Base-by-base conservation (phyloP, 495 filamentous ascomycete species). In the Sabuloglossum arenarium region DNA sequence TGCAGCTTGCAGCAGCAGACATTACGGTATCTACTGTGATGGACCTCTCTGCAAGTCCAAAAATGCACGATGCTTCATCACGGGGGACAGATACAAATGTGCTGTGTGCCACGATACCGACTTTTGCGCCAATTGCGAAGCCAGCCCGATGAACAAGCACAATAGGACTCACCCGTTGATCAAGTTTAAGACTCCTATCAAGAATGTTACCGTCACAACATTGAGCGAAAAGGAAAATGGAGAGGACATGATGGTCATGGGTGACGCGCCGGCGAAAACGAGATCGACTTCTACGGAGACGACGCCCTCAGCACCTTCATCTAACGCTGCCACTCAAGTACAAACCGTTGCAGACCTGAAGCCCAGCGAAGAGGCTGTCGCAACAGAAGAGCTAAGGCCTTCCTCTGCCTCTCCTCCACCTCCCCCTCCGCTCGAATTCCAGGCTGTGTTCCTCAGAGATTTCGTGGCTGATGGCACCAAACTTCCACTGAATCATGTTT, bases 41-140 rank as follows among this genome's bases (percentile, higher is more conserved):
- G 91, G 91, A 10, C 93, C 90, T 24, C 75, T 95, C 21, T 99
- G 91, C 25, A 75, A 77, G 58, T 63, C 66, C 59, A 72, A 76
- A 56, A 64, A 69, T 24, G 70, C 70, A 42, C 63, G 72, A 52
- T 68, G 71, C 42, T 96, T 86, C 68, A 94, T 99, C 60, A 71
- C 71, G 30, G 93, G 91, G 19, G 75, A 83, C 60, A 82, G 91
- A 57, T 99, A 90, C 75, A 97, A 97, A 78, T 99, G 91, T 65
- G 87, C 93, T 57, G 84, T 99, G 54, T 99, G 91, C 71, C 78
- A 91, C 64, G 93, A 99, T 66, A 85, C 82, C 32, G 93, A 98
- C 64, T 94, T 97, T 75, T 99, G 91, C 66, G 88, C 83, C 60
- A 84, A 77, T 63, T 99, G 91, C 69, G 91, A 99, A 70, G 85